phyloP scores from a whole-genome alignment of 805 yeast genomes.

The Scheffersomyces ergatensis region DNA sequence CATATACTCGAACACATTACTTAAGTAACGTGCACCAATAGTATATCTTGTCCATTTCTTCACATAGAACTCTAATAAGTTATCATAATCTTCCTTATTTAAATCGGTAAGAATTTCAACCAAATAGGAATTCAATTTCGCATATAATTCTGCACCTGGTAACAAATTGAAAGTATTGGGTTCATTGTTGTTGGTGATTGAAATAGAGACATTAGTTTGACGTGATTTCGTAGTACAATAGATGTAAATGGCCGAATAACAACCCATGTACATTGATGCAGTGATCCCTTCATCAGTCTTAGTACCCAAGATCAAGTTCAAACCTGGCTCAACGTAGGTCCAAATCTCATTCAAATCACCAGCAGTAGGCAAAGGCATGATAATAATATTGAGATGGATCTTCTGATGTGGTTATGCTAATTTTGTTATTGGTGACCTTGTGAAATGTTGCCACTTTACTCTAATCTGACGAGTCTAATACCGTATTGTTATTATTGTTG shows the following conservation, averaged over 20 bases:
- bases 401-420: too few species aligned
- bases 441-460: too few species aligned
- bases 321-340: slow-evolving; percentile 75
- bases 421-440: too few species aligned
- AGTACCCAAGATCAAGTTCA: slow-evolving; percentile 66
- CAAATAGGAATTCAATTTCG: slow-evolving; percentile 66
- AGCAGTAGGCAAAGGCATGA: background rate
- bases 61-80: slow-evolving; percentile 79
- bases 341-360: slow-evolving; percentile 59
- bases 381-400: too few species aligned
- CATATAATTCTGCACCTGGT: slow-evolving; percentile 88
- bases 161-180: slow-evolving; percentile 48
- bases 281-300: slow-evolving; percentile 66
- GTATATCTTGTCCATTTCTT: slow-evolving; percentile 86
- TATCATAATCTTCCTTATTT: slow-evolving; percentile 53
- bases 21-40: slow-evolving; percentile 86
- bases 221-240: slow-evolving; percentile 83
- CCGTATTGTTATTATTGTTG: too few species aligned
- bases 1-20: slow-evolving; percentile 92
- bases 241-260: slow-evolving; percentile 89
- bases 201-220: slow-evolving; percentile 10
- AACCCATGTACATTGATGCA: slow-evolving; percentile 75
- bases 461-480: too few species aligned
- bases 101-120: slow-evolving; percentile 53
- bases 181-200: slow-evolving; percentile 2